Conservation (phyloP, 2,329 filamentous ascomycete genomes). For the Madurella mycetomatis region DNA sequence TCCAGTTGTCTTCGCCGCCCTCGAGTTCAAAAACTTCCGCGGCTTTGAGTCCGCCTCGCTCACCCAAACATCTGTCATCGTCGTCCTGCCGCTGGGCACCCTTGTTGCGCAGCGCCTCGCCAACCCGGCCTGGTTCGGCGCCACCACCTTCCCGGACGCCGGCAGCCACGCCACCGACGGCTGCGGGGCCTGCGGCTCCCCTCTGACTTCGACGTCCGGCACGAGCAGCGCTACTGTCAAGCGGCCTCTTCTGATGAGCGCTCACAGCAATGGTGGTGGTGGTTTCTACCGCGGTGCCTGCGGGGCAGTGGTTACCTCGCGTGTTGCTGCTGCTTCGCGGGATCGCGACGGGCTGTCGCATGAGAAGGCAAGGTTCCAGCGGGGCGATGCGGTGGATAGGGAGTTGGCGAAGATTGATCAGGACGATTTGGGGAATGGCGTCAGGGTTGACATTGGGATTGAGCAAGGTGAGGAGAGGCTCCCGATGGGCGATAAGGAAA, state of each 20-base stretch:
- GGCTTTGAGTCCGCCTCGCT: conserved; percentile 49
- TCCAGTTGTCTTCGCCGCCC: conserved; percentile 46
- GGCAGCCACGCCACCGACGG: not conserved
- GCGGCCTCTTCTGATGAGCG: conserved; percentile 10
- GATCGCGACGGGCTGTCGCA: not conserved
- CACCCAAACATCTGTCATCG: conserved; percentile 45
- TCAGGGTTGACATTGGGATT: conserved; percentile 11
- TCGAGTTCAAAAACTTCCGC: conserved; percentile 40
- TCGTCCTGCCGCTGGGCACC: conserved; percentile 50
- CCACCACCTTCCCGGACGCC: conserved; percentile 1
- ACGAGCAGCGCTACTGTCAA: conserved; percentile 1
- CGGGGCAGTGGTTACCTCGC: conserved; percentile 3
- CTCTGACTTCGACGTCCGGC: not conserved
- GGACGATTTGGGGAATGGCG: conserved; percentile 2
- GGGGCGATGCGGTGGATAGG: conserved; percentile 18
- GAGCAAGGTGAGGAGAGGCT: conserved; percentile 14
- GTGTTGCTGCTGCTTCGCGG: not conserved
- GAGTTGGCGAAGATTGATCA: conserved; percentile 25
- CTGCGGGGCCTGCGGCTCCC: not conserved
- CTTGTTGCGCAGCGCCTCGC: conserved; percentile 47
- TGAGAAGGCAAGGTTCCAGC: not conserved
- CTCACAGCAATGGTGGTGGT: not conserved
- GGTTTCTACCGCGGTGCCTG: not conserved
- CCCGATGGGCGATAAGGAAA: not conserved
- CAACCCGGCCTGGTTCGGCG: conserved; percentile 25